These are phyloP conservation scores for Teunomyces pallodes DNA, from an alignment of 805 yeast species.

Conservation along the genomic window DNA sequence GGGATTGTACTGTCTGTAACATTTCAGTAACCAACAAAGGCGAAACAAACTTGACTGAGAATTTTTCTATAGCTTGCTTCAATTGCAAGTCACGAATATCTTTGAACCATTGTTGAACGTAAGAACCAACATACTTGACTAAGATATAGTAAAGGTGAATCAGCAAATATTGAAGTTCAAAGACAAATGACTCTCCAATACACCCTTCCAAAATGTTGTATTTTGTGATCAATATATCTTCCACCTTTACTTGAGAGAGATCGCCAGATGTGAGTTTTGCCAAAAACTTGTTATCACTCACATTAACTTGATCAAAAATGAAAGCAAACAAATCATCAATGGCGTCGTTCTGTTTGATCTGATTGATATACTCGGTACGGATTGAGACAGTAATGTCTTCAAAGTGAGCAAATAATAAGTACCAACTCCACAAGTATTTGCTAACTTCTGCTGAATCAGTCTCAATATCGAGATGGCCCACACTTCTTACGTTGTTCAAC, in stretches of 20 bases:
- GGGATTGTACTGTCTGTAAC: conserved; percentile 46
- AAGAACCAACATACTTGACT: conserved; percentile 52
- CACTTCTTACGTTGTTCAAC: conserved; percentile 4
- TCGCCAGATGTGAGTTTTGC: conserved; percentile 14
- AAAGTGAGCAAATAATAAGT: conserved; percentile 58
- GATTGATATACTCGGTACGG: conserved; percentile 57
- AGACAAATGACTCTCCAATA: conserved; percentile 17
- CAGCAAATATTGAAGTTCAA: conserved; percentile 40
- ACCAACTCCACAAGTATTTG: conserved; percentile 67
- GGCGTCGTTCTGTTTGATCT: conserved; percentile 47
- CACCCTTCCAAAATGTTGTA: conserved; percentile 21
- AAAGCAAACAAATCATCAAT: conserved; percentile 51
- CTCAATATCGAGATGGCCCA: conserved; percentile 16
- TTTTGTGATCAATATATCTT: conserved; percentile 16
- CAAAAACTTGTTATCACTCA: conserved; percentile 22
- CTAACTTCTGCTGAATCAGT: conserved; percentile 20
- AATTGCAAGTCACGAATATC: conserved; percentile 65
- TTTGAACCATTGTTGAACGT: conserved; percentile 66
- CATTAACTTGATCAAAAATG: conserved; percentile 53
- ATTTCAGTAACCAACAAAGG: conserved; percentile 61
- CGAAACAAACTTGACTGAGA: conserved; percentile 60
- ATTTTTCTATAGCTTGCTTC: conserved; percentile 58
- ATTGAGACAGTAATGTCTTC: conserved; percentile 62
- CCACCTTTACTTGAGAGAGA: conserved; percentile 8
- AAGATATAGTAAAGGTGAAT: conserved; percentile 52